Percentiles rank a stretch among this genome's conserved stretches.
Conservation (phyloP, 2,329 filamentous ascomycete species). For the Sporothrix schenckii region DNA sequence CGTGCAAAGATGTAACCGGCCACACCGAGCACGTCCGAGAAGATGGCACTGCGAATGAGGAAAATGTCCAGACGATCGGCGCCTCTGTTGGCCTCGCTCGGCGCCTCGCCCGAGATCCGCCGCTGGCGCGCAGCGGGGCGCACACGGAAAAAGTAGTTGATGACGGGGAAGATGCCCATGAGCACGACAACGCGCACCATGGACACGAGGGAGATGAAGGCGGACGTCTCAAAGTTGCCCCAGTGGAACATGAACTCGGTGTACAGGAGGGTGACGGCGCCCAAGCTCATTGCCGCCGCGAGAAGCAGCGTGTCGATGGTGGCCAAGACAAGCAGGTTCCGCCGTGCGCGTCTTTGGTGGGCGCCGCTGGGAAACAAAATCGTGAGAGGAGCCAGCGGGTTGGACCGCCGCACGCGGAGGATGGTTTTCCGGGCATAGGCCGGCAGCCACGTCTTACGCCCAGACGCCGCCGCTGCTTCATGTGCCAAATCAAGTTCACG, state of each 20-base stretch:
- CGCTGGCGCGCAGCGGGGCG: conserved; percentile 52
- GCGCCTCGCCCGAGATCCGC: conserved; percentile 46
- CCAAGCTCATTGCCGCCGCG: conserved; percentile 76
- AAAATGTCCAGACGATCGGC: conserved; percentile 77
- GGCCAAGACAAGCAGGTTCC: conserved; percentile 81
- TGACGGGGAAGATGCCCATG: conserved; percentile 70
- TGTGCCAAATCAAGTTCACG: conserved; percentile 35
- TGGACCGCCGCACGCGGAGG: conserved; percentile 52
- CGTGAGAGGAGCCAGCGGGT: conserved; percentile 75
- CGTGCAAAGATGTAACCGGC: conserved; percentile 72
- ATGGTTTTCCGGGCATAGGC: conserved; percentile 39
- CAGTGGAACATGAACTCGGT: conserved; percentile 78
- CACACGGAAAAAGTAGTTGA: conserved; percentile 74
- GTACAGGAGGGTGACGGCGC: conserved; percentile 84
- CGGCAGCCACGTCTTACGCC: conserved; percentile 28
- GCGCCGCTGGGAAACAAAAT: conserved; percentile 74
- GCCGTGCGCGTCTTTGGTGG: conserved; percentile 64
- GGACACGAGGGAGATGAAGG: conserved; percentile 81
- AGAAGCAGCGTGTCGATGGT: conserved; percentile 81
- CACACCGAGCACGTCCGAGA: conserved; percentile 76
- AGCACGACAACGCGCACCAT: conserved; percentile 74
- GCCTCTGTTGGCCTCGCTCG: conserved; percentile 61
- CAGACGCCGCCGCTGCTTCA: conserved; percentile 17
- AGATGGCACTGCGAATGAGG: conserved; percentile 72
- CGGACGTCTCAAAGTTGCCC: conserved; percentile 77